Evolutionary conservation across 2,329 filamentous ascomycete genomes (phyloP).

Genomic region (Apiospora sp.): DNA sequence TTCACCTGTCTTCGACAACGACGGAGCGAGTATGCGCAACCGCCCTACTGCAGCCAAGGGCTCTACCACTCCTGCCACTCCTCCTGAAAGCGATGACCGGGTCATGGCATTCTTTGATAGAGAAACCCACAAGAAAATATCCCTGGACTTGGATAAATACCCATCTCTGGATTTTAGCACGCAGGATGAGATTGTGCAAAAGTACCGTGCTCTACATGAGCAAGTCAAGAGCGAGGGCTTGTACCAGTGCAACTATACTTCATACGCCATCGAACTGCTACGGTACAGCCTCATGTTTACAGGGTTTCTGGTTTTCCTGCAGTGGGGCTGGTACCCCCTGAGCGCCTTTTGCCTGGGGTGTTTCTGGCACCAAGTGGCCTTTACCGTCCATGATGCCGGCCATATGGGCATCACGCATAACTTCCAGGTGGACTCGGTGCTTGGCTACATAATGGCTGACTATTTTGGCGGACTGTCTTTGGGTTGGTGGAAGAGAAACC

Average conservation of each 20-base stretch:
- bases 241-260: slow-evolving; percentile 83
- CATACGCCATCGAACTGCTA: slow-evolving; percentile 77
- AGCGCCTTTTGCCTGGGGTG: slow-evolving; percentile 80
- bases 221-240: slow-evolving; percentile 77
- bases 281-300: slow-evolving; percentile 76
- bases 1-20: slow-evolving; percentile 58
- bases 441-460: slow-evolving; percentile 90
- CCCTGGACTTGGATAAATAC: slow-evolving; percentile 80
- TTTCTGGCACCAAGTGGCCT: slow-evolving; percentile 95
- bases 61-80: slow-evolving; percentile 58
- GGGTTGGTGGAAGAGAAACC: slow-evolving; percentile 96
- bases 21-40: slow-evolving; percentile 41
- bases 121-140: slow-evolving; percentile 77
- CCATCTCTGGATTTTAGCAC: slow-evolving; percentile 77
- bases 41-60: slow-evolving; percentile 36
- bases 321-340: slow-evolving; percentile 69
- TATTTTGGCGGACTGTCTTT: slow-evolving; percentile 88
- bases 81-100: slow-evolving; percentile 57
- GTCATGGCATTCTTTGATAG: slow-evolving; percentile 73
- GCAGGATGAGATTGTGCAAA: slow-evolving; percentile 78
- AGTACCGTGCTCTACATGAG: slow-evolving; percentile 81
- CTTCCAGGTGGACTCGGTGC: slow-evolving; percentile 81
- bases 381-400: slow-evolving; percentile 92
- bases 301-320: slow-evolving; percentile 68
- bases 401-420: slow-evolving; percentile 98